These are phyloP conservation scores for Penicillium pulvis DNA, from an alignment of 495 filamentous ascomycete genomes.

Conservation along the genomic window DNA sequence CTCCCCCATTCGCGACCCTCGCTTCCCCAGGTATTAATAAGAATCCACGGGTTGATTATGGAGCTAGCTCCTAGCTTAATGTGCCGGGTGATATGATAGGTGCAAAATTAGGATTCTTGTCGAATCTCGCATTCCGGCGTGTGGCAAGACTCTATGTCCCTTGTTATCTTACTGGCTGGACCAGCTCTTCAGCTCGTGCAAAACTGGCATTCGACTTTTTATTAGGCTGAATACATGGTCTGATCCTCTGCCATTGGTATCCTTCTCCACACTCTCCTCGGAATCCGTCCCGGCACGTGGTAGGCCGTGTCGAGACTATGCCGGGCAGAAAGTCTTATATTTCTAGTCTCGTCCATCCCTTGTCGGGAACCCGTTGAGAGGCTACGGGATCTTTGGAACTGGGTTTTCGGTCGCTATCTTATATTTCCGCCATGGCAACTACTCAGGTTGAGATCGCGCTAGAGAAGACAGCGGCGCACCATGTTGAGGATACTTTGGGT, in stretches of 20 bases:
- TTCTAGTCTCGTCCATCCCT: not conserved
- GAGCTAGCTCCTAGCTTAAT: not conserved
- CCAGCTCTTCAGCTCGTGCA: not conserved
- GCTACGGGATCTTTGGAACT: not conserved
- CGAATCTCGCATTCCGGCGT: conserved; percentile 7
- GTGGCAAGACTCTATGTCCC: conserved; percentile 5
- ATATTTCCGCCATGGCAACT: conserved; percentile 14
- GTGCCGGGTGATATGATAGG: conserved; percentile 17
- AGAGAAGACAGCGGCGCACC: conserved; percentile 29
- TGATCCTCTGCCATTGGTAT: not conserved
- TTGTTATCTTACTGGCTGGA: conserved; percentile 10
- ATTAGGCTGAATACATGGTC: conserved; percentile 1
- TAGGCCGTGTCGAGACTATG: not conserved
- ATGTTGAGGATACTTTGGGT: conserved; percentile 31
- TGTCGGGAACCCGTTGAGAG: not conserved
- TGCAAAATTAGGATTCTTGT: conserved; percentile 16
- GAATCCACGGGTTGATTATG: not conserved
- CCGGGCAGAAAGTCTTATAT: conserved; percentile 13
- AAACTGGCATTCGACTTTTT: not conserved
- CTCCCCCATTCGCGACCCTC: conserved; percentile 1
- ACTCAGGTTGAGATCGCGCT: conserved; percentile 22
- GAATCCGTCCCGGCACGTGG: conserved; percentile 12
- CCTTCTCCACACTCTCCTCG: conserved; percentile 18
- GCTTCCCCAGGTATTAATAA: conserved; percentile 16
- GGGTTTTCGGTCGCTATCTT: not conserved